Percentiles rank a stretch among this genome's conserved stretches.
Conservation (phyloP, 352 stramenopile species). For the Salisapilia sapeloensis region DNA sequence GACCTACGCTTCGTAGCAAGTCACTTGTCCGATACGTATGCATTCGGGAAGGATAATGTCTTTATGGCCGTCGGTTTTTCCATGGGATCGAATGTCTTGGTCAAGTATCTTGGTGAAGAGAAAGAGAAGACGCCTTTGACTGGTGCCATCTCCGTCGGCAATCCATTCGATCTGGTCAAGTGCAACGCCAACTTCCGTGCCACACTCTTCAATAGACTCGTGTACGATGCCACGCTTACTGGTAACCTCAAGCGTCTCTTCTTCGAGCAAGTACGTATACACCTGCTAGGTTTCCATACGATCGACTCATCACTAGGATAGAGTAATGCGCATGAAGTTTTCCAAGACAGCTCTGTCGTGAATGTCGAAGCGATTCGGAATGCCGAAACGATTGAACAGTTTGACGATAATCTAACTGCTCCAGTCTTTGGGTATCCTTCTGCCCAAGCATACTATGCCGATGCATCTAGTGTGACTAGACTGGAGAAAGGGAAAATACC, state of each 20-base stretch:
- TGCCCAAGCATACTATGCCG: slow-evolving; percentile 21
- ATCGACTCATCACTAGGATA: slow-evolving; percentile 1
- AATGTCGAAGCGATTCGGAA: slow-evolving; percentile 20
- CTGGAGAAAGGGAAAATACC: slow-evolving; percentile 18
- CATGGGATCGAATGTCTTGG: slow-evolving; percentile 53
- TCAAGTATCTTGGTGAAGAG: slow-evolving; percentile 61
- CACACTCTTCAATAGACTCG: slow-evolving; percentile 29
- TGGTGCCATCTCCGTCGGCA: slow-evolving; percentile 39
- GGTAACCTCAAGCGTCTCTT: slow-evolving; percentile 32
- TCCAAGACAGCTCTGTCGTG: slow-evolving; percentile 19
- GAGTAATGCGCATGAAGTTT: slow-evolving; percentile 46
- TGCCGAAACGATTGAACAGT: slow-evolving; percentile 23
- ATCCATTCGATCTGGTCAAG: slow-evolving; percentile 41
- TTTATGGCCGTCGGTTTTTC: slow-evolving; percentile 47
- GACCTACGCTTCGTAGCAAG: slow-evolving; percentile 32
- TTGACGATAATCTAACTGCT: slow-evolving; percentile 45
- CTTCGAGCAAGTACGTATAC: slow-evolving; percentile 9
- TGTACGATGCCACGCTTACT: slow-evolving; percentile 32
- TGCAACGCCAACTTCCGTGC: slow-evolving; percentile 21
- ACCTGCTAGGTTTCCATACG: neutral
- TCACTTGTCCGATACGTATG: slow-evolving; percentile 16
- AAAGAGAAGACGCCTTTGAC: slow-evolving; percentile 13
- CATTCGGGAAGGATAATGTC: slow-evolving; percentile 12
- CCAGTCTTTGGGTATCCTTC: slow-evolving; percentile 29
- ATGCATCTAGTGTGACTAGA: slow-evolving; percentile 16